Evolutionary conservation across 2,329 filamentous ascomycete genomes (phyloP), one percentile per base, ranked within the genome.

Genomic region (Neurospora sp.): DNA sequence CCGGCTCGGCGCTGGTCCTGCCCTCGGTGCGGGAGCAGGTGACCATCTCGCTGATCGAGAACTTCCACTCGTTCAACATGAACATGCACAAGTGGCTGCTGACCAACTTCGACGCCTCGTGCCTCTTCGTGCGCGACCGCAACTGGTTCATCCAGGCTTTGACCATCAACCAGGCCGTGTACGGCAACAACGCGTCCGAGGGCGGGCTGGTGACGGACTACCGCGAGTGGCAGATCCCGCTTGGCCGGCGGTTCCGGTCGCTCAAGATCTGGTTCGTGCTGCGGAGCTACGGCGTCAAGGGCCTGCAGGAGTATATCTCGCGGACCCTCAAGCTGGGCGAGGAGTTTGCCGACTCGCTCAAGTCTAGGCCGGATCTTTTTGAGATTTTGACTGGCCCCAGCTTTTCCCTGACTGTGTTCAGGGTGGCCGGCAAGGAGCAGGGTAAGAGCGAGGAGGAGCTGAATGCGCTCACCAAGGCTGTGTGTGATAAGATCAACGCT

Each of bases 61-160:
- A 84, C 28, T 93, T 97, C 78, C 92, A 97, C 82, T 93, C 90
- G 73, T 97, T 97, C 85, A 90, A 97, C 81, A 88, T 95, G 83
- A 98, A 97, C 83, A 91, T 97, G 87, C 94, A 97, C 85, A 98
- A 98, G 83, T 97, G 95, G 95, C 85, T 97, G 66, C 88, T 97
- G 19, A 93, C 93, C 70, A 97, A 97, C 80, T 97, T 97, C 76
- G 95, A 98, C 79, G 87, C 84, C 75, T 93, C 91, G 69, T 91
- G 91, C 74, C 85, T 97, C 66, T 98, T 88, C 81, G 89, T 97
- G 67, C 89, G 90, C 72, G 86, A 89, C 76, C 87, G 94, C 17
- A 82, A 84, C 69, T 89, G 93, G 80, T 86, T 98, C n/a, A 92
- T 91, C 62, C 86, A 90, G 72, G 91, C 93, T 0, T 86, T 97